Percentiles rank a stretch among this genome's conserved stretches.
These are phyloP conservation scores for Saitozyma podzolica DNA, from an alignment of 768 basidiomycete genomes.

Conservation along the genomic window DNA sequence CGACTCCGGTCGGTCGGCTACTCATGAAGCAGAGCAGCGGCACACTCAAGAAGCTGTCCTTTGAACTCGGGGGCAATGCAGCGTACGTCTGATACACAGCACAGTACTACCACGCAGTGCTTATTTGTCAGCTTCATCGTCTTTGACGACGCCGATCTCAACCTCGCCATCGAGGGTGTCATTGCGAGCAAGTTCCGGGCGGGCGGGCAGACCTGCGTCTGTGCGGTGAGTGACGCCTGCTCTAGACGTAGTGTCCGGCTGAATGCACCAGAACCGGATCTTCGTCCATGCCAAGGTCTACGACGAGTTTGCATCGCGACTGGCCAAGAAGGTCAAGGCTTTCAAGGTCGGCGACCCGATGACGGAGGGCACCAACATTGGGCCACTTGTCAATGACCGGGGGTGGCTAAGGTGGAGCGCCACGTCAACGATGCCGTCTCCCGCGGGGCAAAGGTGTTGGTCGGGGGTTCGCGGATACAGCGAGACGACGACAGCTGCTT, in stretches of 20 bases:
- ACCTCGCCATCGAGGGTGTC: conserved; percentile 17
- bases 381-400: conserved; percentile 81
- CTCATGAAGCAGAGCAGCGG: conserved; percentile 33
- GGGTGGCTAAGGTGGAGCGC: conserved; percentile 72
- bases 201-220: conserved; percentile 23
- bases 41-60: conserved; percentile 40
- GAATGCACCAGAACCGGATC: conserved; percentile 64
- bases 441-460: conserved; percentile 77
- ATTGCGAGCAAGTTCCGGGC: conserved; percentile 25
- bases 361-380: conserved; percentile 77
- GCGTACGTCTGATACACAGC: conserved; percentile 1
- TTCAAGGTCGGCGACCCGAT: conserved; percentile 80
- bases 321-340: conserved; percentile 61
- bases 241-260: background rate
- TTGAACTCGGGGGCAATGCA: conserved; percentile 39
- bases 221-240: conserved; percentile 14
- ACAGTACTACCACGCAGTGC: background rate
- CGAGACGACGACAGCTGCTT: conserved; percentile 36
- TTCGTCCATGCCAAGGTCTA: conserved; percentile 71
- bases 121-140: conserved; percentile 15
- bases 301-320: conserved; percentile 81
- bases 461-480: conserved; percentile 73
- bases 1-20: conserved; percentile 32
- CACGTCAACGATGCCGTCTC: conserved; percentile 84
- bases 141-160: conserved; percentile 23